Percentiles rank a stretch among this genome's conserved stretches.
These are phyloP conservation scores for Lodderomyces metapsilosis DNA, from an alignment of 1,139 yeast genomes.

Conservation along the genomic window DNA sequence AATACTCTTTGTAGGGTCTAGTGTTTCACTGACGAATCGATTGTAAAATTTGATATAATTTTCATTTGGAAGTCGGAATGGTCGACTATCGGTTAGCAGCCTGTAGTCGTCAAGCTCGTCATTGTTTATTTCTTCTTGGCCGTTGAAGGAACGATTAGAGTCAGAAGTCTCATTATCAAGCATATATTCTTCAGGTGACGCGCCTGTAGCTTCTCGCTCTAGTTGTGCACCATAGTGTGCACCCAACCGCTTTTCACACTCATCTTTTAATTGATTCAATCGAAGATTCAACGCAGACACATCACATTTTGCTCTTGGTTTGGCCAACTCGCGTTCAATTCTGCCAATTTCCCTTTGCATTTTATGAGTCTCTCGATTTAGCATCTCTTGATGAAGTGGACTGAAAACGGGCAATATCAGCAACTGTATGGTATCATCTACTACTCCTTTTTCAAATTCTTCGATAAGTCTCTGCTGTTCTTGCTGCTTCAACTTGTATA, in stretches of 20 bases:
- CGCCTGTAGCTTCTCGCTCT: no score
- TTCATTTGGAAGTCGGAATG: conserved; percentile 13
- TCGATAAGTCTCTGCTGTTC: background rate
- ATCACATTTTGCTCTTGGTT: background rate
- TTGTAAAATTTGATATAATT: conserved; percentile 25
- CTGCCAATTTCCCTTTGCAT: background rate
- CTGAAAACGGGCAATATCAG: background rate
- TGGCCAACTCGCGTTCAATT: background rate
- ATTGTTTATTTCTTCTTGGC: no score
- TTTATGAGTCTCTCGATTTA: background rate
- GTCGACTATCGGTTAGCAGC: background rate
- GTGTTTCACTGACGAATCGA: conserved; percentile 17
- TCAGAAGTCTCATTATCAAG: no score
- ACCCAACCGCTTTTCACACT: background rate
- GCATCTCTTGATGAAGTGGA: background rate
- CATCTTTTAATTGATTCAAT: background rate
- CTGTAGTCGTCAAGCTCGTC: background rate
- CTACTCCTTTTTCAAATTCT: background rate
- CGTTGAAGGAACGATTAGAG: no score
- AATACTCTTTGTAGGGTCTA: conserved; percentile 7
- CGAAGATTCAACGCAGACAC: background rate
- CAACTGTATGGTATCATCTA: background rate
- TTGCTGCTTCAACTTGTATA: background rate
- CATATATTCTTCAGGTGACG: no score
- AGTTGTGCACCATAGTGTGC: background rate